phyloP scores from a whole-genome alignment of 495 filamentous ascomycete genomes.

The Trypethelium eluteriae region DNA sequence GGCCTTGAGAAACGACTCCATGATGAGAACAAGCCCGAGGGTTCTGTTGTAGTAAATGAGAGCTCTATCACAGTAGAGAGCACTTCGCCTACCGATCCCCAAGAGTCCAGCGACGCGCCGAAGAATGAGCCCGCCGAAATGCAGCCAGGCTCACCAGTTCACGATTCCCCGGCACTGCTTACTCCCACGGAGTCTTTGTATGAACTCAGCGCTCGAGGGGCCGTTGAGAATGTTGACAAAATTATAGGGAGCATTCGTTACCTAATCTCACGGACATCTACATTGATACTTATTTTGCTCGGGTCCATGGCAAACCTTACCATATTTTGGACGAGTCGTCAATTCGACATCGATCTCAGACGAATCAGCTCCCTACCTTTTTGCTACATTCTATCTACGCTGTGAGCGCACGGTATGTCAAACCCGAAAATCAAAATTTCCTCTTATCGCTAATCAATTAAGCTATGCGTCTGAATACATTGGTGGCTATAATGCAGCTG shows the following conservation, averaged over 20 bases:
- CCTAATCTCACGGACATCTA: conserved; percentile 9
- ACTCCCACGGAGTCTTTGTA: conserved; percentile 9
- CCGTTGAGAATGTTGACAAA: not conserved
- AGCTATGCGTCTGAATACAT: conserved; percentile 57
- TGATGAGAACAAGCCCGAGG: conserved; percentile 46
- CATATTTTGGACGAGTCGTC: conserved; percentile 66
- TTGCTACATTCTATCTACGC: conserved; percentile 67
- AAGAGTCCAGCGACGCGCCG: not conserved
- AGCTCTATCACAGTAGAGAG: not conserved
- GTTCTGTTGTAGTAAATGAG: not conserved
- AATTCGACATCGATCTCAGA: conserved; percentile 57
- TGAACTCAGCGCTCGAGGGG: not conserved
- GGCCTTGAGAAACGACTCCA: conserved; percentile 73
- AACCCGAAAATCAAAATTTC: not conserved
- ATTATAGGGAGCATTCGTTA: not conserved
- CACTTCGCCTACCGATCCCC: not conserved
- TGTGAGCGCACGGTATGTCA: conserved; percentile 55
- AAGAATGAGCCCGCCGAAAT: conserved; percentile 2
- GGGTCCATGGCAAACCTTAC: conserved; percentile 71
- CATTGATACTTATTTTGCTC: conserved; percentile 66
- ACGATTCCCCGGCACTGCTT: not conserved
- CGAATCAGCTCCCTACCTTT: conserved; percentile 56
- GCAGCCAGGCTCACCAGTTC: not conserved
- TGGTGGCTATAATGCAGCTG: conserved; percentile 51
- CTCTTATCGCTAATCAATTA: conserved; percentile 18